These are phyloP conservation scores for Solanum piurae DNA, from an alignment of 257 asterid species.

Conservation along the genomic window DNA sequence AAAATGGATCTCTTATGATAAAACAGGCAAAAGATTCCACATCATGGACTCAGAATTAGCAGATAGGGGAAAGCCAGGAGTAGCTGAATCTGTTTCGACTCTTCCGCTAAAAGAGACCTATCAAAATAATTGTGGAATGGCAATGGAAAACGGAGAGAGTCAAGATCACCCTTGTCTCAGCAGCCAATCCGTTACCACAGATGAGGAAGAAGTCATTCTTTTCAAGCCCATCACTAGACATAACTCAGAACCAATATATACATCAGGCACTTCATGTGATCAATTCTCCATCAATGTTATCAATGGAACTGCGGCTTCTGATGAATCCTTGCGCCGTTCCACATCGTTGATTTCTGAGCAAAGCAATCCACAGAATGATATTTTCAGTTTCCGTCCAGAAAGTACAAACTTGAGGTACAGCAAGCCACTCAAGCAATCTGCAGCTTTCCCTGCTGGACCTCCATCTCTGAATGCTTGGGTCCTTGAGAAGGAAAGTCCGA, in stretches of 20 bases:
- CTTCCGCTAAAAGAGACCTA: conserved; percentile 1
- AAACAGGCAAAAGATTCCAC: conserved; percentile 9
- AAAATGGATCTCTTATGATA: conserved; percentile 19
- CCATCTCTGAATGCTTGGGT: conserved; percentile 89
- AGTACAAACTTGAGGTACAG: neutral
- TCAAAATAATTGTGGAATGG: conserved; percentile 4
- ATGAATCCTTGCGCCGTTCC: conserved; percentile 60
- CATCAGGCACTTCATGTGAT: conserved; percentile 17
- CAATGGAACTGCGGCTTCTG: conserved; percentile 10
- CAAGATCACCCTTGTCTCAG: neutral
- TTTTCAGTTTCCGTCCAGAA: conserved; percentile 19
- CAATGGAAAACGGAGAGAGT: neutral
- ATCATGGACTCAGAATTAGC: neutral
- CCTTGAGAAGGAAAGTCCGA: conserved; percentile 22
- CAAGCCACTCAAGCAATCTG: conserved; percentile 22
- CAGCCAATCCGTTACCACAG: neutral
- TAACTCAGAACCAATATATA: conserved; percentile 58
- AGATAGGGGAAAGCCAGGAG: conserved; percentile 5
- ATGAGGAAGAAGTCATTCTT: conserved; percentile 71
- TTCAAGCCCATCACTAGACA: conserved; percentile 78
- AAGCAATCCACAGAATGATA: conserved; percentile 24
- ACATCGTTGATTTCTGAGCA: conserved; percentile 42
- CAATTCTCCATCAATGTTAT: conserved; percentile 6
- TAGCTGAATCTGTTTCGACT: conserved; percentile 9
- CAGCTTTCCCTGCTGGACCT: conserved; percentile 48